Evolutionary conservation across 495 filamentous ascomycete genomes (phyloP).

Genomic region (Podospora conica): DNA sequence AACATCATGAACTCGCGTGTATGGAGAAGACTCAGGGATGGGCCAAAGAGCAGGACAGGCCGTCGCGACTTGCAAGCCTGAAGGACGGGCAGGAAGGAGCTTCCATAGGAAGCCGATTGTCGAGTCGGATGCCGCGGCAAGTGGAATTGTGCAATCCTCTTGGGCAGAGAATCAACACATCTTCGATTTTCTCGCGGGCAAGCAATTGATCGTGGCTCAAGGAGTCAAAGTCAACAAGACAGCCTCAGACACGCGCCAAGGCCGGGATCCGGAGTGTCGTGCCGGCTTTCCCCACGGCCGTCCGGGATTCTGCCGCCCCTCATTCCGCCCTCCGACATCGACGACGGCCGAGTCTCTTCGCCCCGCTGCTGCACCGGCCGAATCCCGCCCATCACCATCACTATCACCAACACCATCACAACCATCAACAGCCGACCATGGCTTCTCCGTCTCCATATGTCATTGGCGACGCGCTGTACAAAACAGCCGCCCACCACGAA

Average conservation of each 20-base stretch:
- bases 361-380: not conserved
- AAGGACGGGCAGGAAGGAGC: too few species aligned
- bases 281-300: not conserved
- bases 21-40: too few species aligned
- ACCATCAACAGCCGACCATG: not conserved
- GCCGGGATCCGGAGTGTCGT: not conserved
- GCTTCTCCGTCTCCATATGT: not conserved
- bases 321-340: not conserved
- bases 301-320: not conserved
- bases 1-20: too few species aligned
- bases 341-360: not conserved
- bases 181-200: too few species aligned
- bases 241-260: not conserved
- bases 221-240: not conserved
- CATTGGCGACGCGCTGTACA: slow-evolving; percentile 18
- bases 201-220: too few species aligned
- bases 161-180: too few species aligned
- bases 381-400: not conserved
- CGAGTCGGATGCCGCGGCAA: too few species aligned
- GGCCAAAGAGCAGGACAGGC: too few species aligned
- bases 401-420: not conserved
- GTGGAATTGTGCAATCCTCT: too few species aligned
- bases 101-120: too few species aligned
- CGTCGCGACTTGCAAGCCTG: too few species aligned
- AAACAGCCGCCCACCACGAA: slow-evolving; percentile 47